These are phyloP conservation scores for Hypomontagnella monticulosa DNA, from an alignment of 495 filamentous ascomycete genomes.

Conservation along the genomic window DNA sequence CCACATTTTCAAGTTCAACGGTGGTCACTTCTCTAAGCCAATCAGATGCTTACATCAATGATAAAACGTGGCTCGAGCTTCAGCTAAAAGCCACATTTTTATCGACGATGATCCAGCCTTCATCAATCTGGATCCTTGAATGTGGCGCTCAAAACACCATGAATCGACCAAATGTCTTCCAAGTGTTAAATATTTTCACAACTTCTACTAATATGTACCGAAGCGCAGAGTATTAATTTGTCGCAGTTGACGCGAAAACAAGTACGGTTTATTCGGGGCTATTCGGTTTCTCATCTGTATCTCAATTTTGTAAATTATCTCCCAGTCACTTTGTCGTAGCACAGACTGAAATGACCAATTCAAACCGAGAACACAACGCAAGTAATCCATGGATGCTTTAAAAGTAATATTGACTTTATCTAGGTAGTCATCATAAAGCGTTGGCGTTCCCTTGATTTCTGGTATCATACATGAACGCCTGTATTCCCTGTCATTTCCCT, in stretches of 20 bases:
- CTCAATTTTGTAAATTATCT: conserved; percentile 4
- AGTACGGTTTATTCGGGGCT: too few relatives aligned
- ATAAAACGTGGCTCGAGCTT: conserved; percentile 6
- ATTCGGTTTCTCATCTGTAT: too few relatives aligned
- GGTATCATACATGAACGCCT: conserved; percentile 40
- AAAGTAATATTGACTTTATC: conserved; percentile 11
- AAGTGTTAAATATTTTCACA: too few relatives aligned
- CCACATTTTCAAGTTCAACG: conserved; percentile 35
- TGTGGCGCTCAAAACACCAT: too few relatives aligned
- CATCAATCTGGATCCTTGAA: neutral
- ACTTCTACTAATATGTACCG: too few relatives aligned
- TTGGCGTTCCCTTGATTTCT: conserved; percentile 32
- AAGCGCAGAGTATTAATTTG: neutral
- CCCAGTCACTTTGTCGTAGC: neutral
- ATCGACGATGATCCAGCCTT: neutral
- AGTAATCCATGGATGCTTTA: conserved; percentile 18
- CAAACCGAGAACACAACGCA: conserved; percentile 28
- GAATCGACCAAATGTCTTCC: too few relatives aligned
- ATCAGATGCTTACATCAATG: conserved; percentile 9
- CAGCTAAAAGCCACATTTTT: neutral
- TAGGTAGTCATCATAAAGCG: conserved; percentile 23
- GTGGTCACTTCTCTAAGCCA: conserved; percentile 35
- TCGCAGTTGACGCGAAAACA: neutral
- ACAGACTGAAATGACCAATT: conserved; percentile 1
- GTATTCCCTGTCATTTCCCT: conserved; percentile 33